Evolutionary conservation across 2,329 filamentous ascomycete species (phyloP).

Genomic region (Microascus cirrosus): DNA sequence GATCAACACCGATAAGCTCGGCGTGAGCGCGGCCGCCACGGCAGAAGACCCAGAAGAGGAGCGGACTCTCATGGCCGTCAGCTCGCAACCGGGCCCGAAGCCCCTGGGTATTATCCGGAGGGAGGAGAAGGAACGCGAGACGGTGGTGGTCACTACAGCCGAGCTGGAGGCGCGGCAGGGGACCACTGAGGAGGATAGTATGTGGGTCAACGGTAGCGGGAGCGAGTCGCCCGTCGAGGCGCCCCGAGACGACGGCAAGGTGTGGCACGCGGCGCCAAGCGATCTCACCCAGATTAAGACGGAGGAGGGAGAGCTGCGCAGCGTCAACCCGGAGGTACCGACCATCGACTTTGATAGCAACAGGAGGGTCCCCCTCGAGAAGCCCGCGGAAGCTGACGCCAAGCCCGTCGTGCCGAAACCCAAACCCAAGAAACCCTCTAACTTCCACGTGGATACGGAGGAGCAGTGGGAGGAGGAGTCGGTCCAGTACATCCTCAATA

Average conservation of each 20-base stretch:
- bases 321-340: slow-evolving; percentile 17
- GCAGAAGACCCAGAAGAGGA: slow-evolving; percentile 20
- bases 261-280: slow-evolving; percentile 30
- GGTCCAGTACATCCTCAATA: slow-evolving; percentile 1
- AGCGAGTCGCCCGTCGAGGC: slow-evolving; percentile 12
- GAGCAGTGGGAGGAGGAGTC: slow-evolving; percentile 2
- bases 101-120: slow-evolving; percentile 16
- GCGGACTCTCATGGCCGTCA: slow-evolving; percentile 8
- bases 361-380: slow-evolving; percentile 11
- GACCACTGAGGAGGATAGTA: slow-evolving; percentile 31
- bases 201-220: slow-evolving; percentile 28
- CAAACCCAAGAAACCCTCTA: slow-evolving; percentile 18
- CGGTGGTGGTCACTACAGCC: slow-evolving; percentile 43
- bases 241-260: slow-evolving; percentile 21
- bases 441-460: not conserved
- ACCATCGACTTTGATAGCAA: slow-evolving; percentile 27
- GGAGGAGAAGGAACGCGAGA: slow-evolving; percentile 41
- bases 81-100: slow-evolving; percentile 4
- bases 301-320: slow-evolving; percentile 26
- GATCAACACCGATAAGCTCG: slow-evolving; percentile 47
- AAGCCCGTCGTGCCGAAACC: not conserved
- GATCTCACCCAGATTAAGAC: slow-evolving; percentile 28
- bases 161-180: slow-evolving; percentile 45
- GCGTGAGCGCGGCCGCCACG: slow-evolving; percentile 26
- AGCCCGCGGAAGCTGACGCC: not conserved